These are phyloP conservation scores for Parachaetomium inaequale DNA, from an alignment of 495 filamentous ascomycete genomes.

Conservation along the genomic window DNA sequence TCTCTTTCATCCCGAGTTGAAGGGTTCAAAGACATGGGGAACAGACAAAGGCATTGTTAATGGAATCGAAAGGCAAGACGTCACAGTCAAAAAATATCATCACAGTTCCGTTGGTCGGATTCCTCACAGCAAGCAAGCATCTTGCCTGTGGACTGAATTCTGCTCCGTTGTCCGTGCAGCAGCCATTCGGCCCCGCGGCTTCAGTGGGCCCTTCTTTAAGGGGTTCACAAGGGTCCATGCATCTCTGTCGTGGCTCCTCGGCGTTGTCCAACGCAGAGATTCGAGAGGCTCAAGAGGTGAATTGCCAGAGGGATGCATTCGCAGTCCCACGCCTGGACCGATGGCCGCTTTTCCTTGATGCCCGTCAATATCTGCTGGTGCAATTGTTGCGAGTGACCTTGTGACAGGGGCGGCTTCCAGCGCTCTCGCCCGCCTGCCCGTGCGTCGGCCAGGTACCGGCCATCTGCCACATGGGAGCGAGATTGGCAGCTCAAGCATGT, in stretches of 20 bases:
- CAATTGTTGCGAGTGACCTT: slow-evolving; percentile 21
- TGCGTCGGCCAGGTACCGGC: slow-evolving; percentile 22
- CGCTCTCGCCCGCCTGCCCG: not conserved
- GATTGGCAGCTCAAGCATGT: slow-evolving; percentile 27
- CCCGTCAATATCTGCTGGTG: not conserved
- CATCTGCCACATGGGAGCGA: slow-evolving; percentile 32
- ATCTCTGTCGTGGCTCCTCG: slow-evolving; percentile 12
- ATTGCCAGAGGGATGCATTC: not conserved
- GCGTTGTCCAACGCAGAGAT: slow-evolving; percentile 8
- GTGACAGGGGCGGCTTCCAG: not conserved
- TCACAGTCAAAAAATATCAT: too few species aligned
- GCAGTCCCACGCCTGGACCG: not conserved
- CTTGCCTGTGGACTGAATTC: not conserved
- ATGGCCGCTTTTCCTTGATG: not conserved
- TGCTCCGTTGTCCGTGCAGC: slow-evolving; percentile 10
- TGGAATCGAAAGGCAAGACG: too few species aligned
- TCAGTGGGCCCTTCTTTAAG: not conserved
- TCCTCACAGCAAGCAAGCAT: not conserved
- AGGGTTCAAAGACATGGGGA: not conserved
- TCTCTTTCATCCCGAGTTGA: not conserved
- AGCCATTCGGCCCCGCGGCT: slow-evolving; percentile 1
- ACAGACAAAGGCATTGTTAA: not conserved
- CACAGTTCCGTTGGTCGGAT: too few species aligned
- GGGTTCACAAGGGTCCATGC: not conserved
- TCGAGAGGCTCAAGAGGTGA: not conserved